Base-by-base conservation (phyloP, 1,284 basidiomycete genomes). In the Marasmius fiardii region DNA sequence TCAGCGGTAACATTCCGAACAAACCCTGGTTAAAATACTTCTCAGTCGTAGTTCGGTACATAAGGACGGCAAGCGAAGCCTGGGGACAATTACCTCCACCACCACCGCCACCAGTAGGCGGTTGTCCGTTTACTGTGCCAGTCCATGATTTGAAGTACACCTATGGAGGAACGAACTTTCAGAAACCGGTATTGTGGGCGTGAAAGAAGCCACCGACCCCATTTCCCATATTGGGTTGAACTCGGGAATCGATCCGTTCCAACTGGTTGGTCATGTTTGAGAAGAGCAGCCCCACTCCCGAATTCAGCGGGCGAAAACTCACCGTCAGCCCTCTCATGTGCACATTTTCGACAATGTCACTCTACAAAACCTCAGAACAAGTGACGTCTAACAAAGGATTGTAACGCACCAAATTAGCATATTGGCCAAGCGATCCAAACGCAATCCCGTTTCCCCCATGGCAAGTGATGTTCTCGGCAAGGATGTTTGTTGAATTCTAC, bases 121-220 rank as follows among this genome's bases (percentile, higher is more conserved):
- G 84, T 16, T 65, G 68, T 2, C 83, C 84, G 58, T 80, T 75
- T 5, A 77, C 72, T 14, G 75, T 72, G 10, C 77, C 84, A 18
- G 79, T 77, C 82, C 83, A 87, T 0, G 80, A 78, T 68, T 87
- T 87, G 71, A 86, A 80, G 67, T 86, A 86, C 6, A 85, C 74
- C 75, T 84, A 58, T 55, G 37, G 49, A 57, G 12, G 45, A 55
- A 12, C 26, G 21, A n/a, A n/a, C n/a, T 28, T 54, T 55, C 53
- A 61, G 61, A 47, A 54, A 51, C 24, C 53, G 61, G 18, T 58
- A 54, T 11, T 33, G 53, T n/a, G 39, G 47, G 2, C n/a, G 37
- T 20, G 20, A 26, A n/a, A 14, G 34, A 43, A 7, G 16, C 20
- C 41, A 56, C 73, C 59, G 57, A 81, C 79, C 24, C 79, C 81